These are phyloP conservation scores for Debaryomyces tyrocola DNA, from an alignment of 805 yeast species.

Conservation along the genomic window DNA sequence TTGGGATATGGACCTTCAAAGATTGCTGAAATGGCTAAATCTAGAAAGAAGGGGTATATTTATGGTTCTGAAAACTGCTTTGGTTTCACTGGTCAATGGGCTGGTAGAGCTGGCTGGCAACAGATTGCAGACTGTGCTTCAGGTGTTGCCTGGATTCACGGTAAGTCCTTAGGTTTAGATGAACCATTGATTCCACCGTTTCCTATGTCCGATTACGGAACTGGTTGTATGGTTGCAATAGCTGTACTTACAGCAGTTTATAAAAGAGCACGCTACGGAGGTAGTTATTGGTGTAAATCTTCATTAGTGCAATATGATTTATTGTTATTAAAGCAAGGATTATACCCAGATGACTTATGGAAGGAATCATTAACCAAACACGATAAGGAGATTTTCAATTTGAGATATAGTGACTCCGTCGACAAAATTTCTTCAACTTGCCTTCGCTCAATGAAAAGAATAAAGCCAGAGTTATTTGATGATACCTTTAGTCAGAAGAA, in stretches of 20 bases:
- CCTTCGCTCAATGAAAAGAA: slow-evolving; percentile 7
- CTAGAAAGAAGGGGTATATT: slow-evolving; percentile 29
- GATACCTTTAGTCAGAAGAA: neutral
- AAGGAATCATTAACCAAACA: slow-evolving; percentile 4
- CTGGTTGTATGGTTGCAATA: slow-evolving; percentile 33
- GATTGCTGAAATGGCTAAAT: slow-evolving; percentile 21
- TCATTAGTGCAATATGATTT: slow-evolving; percentile 15
- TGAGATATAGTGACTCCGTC: slow-evolving; percentile 14
- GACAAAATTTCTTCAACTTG: slow-evolving; percentile 12
- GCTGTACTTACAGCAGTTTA: slow-evolving; percentile 27
- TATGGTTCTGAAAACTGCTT: slow-evolving; percentile 32
- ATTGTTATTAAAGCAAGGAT: slow-evolving; percentile 25
- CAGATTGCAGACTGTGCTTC: slow-evolving; percentile 35
- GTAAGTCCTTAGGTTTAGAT: slow-evolving; percentile 20
- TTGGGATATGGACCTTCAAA: slow-evolving; percentile 30
- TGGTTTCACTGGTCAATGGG: slow-evolving; percentile 31
- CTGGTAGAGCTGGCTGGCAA: slow-evolving; percentile 36
- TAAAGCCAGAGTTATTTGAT: slow-evolving; percentile 9
- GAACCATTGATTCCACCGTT: slow-evolving; percentile 37
- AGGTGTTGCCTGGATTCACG: slow-evolving; percentile 34
- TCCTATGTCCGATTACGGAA: slow-evolving; percentile 37
- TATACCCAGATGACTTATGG: slow-evolving; percentile 10
- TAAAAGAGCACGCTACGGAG: slow-evolving; percentile 26
- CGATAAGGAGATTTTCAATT: slow-evolving; percentile 5
- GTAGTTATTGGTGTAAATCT: slow-evolving; percentile 22